Conservation (phyloP, 768 basidiomycete species). For the Suillus spraguei region DNA sequence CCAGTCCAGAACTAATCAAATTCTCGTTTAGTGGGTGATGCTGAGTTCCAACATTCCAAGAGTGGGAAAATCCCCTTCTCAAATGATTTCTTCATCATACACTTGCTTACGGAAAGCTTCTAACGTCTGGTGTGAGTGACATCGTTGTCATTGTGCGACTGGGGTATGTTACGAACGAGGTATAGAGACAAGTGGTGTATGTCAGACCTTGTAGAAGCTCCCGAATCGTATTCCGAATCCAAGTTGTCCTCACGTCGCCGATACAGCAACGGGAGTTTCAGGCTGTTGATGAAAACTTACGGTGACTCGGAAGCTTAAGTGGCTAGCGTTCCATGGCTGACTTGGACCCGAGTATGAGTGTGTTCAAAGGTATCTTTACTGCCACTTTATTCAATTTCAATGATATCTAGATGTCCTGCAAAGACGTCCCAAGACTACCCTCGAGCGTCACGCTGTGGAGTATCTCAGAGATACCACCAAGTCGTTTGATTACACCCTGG, state of each 20-base stretch:
- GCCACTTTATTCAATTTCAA: background rate
- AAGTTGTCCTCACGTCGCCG: background rate
- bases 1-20: too few species aligned
- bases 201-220: background rate
- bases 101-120: constrained; percentile 54
- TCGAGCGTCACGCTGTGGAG: constrained; percentile 74
- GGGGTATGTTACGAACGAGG: background rate
- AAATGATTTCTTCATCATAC: constrained; percentile 53
- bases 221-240: background rate
- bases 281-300: constrained; percentile 4
- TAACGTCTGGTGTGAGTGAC: constrained; percentile 34
- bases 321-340: too few species aligned
- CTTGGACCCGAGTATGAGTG: too few species aligned
- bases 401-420: constrained; percentile 71
- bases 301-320: background rate
- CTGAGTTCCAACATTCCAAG: too few species aligned
- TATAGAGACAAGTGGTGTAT: background rate
- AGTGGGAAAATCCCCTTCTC: constrained; percentile 60
- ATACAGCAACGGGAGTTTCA: background rate
- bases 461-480: constrained; percentile 73
- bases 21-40: too few species aligned
- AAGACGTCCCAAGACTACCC: constrained; percentile 78
- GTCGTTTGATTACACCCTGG: constrained; percentile 80
- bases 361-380: constrained; percentile 28
- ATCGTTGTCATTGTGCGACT: background rate